Percentiles rank a stretch among this genome's conserved stretches.
Evolutionary conservation across 306 rosid genomes (phyloP).

Genomic region (Albizia julibrissin): DNA sequence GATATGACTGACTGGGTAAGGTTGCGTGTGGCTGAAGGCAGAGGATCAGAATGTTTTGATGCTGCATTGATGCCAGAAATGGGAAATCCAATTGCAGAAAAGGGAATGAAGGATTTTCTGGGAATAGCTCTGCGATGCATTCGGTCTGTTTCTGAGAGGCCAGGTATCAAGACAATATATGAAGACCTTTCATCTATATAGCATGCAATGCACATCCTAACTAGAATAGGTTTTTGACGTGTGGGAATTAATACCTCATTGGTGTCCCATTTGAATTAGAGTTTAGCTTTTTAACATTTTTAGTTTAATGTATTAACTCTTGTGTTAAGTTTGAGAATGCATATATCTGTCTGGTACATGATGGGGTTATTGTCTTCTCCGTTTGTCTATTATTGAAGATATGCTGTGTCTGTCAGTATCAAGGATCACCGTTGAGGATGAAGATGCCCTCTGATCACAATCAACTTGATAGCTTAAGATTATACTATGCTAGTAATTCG

Average conservation of each 20-base stretch:
- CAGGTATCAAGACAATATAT: constrained; percentile 91
- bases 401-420: constrained; percentile 33
- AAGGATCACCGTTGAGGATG: too few relatives aligned
- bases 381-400: constrained; percentile 35
- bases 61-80: constrained; percentile 61
- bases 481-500: not conserved
- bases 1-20: constrained; percentile 93
- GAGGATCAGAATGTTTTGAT: constrained; percentile 86
- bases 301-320: constrained; percentile 42
- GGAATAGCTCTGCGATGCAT: constrained; percentile 84
- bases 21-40: constrained; percentile 77
- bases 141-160: constrained; percentile 80
- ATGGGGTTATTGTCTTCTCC: constrained; percentile 30
- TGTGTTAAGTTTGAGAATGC: constrained; percentile 51
- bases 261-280: constrained; percentile 56
- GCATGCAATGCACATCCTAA: constrained; percentile 37
- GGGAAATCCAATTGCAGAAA: constrained; percentile 67
- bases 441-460: not conserved
- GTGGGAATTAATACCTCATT: constrained; percentile 78
- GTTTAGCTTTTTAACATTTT: constrained; percentile 44
- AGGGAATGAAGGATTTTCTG: constrained; percentile 92
- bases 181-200: constrained; percentile 96
- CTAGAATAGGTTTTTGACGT: constrained; percentile 35
- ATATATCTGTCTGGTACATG: constrained; percentile 34
- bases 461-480: not conserved